These are phyloP conservation scores for Oryza rufipogon DNA, from an alignment of 176 grass and related monocot species.

Conservation along the genomic window DNA sequence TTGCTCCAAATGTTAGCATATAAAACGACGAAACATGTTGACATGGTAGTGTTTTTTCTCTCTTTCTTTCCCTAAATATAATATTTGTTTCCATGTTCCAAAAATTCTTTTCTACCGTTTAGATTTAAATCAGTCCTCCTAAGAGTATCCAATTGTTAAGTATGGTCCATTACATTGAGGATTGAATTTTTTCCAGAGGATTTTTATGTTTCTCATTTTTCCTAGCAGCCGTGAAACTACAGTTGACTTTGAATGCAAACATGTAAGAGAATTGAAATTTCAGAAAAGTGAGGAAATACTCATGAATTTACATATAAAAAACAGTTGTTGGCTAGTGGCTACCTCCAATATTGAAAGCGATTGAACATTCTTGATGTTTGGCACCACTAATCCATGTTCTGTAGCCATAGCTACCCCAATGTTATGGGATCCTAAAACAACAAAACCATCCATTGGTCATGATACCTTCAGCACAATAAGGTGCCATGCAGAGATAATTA, in stretches of 20 bases:
- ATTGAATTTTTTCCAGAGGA: background rate
- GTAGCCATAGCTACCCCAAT: conserved; percentile 98
- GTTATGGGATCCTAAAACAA: conserved; percentile 78
- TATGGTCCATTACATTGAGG: background rate
- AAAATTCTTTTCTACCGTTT: background rate
- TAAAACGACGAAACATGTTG: background rate
- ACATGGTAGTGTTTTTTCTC: background rate
- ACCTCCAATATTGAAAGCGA: conserved; percentile 93
- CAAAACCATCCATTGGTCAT: conserved; percentile 34
- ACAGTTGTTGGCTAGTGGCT: conserved; percentile 11
- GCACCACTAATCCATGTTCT: conserved; percentile 83
- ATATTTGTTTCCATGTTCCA: background rate
- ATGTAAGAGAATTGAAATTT: background rate
- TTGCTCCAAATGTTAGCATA: background rate
- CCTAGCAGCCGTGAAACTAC: background rate
- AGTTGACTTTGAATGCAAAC: background rate
- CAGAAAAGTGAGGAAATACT: conserved; percentile 1
- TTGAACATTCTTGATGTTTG: conserved; percentile 93
- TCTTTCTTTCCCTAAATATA: background rate
- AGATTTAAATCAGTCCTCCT: background rate
- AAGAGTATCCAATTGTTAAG: background rate
- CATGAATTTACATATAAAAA: conserved; percentile 19
- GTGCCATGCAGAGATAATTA: background rate
- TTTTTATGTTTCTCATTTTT: background rate
- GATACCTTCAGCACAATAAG: conserved; percentile 14